Evolutionary conservation across 306 rosid genomes (phyloP), one percentile per base, ranked within the genome.

Genomic region (Prosopis cineraria): DNA sequence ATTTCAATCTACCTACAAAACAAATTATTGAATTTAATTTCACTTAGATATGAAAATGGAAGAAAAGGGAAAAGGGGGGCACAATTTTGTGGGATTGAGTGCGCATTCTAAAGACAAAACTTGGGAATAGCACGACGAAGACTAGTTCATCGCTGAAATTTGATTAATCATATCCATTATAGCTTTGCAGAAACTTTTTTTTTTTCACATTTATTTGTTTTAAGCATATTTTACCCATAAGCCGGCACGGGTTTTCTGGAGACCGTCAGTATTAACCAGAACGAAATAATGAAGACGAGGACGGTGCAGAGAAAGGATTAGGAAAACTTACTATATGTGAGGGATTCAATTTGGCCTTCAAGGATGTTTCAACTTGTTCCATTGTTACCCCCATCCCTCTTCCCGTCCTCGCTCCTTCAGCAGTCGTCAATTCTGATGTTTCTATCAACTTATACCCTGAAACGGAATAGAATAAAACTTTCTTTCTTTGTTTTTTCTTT

Each of bases 311-410:
- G 10, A 44, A 0, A 31, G 17, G 8, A 31, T 33, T 4, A 13
- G n/a, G 9, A 37, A 70, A 62, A 74, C 93, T 86, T 87, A 95
- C 98, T 19, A 95, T 75, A 78, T 95, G 91, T 1, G 89, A 78
- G 86, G 98, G 98, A 83, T 81, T 93, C 10, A 95, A 78, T 59
- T 88, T 89, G 3, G 98, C 85, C 62, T 88, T 89, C 92, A 95
- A 80, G 1, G 96, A 72, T 59, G 96, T 84, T 81, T 92, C 92
- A 34, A 95, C 93, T 84, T 87, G 96, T 60, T 95, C 93, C 85
- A 88, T 91, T 0, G 98, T 88, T 59, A 95, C 97, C 1, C 97
- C 96, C 98, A 90, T 95, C 33, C 64, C 65, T 66, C 52, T 77
- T 20, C 6, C 50, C 0, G 33, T 11, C 50, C 5, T 20, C 14